These are phyloP conservation scores for Penicillium lividum DNA, from an alignment of 495 filamentous ascomycete genomes.

Conservation along the genomic window DNA sequence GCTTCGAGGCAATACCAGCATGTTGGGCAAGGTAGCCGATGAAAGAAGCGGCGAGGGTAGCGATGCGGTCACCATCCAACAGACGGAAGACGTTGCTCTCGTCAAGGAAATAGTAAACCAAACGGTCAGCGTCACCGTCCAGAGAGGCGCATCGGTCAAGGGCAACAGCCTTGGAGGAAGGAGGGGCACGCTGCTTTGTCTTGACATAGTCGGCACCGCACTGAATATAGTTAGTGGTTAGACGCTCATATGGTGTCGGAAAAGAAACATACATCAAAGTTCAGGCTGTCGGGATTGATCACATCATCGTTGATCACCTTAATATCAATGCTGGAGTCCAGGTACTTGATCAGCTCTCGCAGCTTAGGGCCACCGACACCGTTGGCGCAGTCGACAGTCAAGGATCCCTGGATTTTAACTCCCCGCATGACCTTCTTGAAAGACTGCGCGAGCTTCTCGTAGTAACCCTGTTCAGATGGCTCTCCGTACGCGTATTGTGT, in stretches of 20 bases:
- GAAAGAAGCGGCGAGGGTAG: slow-evolving; percentile 90
- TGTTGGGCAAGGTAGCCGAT: slow-evolving; percentile 83
- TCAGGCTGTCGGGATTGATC: slow-evolving; percentile 81
- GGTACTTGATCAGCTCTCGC: slow-evolving; percentile 78
- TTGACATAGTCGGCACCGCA: slow-evolving; percentile 98
- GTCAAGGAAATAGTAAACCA: slow-evolving; percentile 94
- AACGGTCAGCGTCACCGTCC: slow-evolving; percentile 92
- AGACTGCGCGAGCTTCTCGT: slow-evolving; percentile 81
- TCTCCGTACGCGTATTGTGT: slow-evolving; percentile 83
- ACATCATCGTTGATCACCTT: slow-evolving; percentile 91
- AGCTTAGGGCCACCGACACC: slow-evolving; percentile 95
- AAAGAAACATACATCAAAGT: slow-evolving; percentile 67
- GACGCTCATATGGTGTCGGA: background rate
- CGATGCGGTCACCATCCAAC: slow-evolving; percentile 95
- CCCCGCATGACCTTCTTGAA: slow-evolving; percentile 79
- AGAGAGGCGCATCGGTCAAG: slow-evolving; percentile 88
- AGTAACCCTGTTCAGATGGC: slow-evolving; percentile 87
- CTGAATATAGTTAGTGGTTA: slow-evolving; percentile 43
- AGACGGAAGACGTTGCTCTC: slow-evolving; percentile 80
- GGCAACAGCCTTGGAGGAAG: slow-evolving; percentile 69
- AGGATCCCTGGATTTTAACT: slow-evolving; percentile 64
- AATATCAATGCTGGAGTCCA: slow-evolving; percentile 73
- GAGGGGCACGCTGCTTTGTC: slow-evolving; percentile 89
- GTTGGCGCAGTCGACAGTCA: slow-evolving; percentile 95
- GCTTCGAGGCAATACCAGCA: slow-evolving; percentile 72